A percentile compares a stretch with the other conserved stretches of the same genome.
Conservation (phyloP, 2,329 filamentous ascomycete genomes). For the Pseudogymnoascus verrucosus region DNA sequence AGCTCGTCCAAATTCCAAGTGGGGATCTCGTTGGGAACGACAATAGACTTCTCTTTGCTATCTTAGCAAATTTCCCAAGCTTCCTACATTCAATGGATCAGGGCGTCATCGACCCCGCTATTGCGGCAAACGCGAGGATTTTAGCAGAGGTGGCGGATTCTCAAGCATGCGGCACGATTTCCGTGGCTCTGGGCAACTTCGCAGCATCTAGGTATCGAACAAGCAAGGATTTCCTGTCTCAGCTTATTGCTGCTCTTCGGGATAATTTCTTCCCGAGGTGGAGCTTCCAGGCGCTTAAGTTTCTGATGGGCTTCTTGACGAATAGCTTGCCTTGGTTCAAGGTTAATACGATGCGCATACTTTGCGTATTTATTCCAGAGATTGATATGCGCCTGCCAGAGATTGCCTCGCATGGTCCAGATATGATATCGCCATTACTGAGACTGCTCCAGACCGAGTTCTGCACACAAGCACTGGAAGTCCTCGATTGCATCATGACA, state of each 20-base stretch:
- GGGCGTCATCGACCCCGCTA: slow-evolving; percentile 44
- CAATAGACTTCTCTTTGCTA: slow-evolving; percentile 70
- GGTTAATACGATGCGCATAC: slow-evolving; percentile 82
- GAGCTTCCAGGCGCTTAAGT: slow-evolving; percentile 79
- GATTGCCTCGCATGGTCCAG: slow-evolving; percentile 82
- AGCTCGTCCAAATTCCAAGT: slow-evolving; percentile 68
- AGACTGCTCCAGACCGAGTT: slow-evolving; percentile 86
- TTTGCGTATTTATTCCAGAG: slow-evolving; percentile 76
- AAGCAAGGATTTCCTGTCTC: slow-evolving; percentile 67
- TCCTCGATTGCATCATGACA: slow-evolving; percentile 90
- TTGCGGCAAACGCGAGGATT: slow-evolving; percentile 56
- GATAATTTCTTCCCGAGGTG: slow-evolving; percentile 72
- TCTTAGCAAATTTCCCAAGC: slow-evolving; percentile 86
- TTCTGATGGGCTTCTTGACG: slow-evolving; percentile 83
- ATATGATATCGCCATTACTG: slow-evolving; percentile 87
- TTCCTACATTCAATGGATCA: slow-evolving; percentile 75
- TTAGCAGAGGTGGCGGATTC: slow-evolving; percentile 66
- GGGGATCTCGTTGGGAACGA: slow-evolving; percentile 76
- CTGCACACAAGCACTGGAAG: slow-evolving; percentile 83
- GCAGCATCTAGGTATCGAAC: slow-evolving; percentile 57
- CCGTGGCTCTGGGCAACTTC: slow-evolving; percentile 62
- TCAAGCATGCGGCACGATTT: slow-evolving; percentile 61
- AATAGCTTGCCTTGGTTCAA: slow-evolving; percentile 88
- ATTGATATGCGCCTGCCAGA: slow-evolving; percentile 90
- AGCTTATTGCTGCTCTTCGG: slow-evolving; percentile 66